Percentiles rank a stretch among this genome's conserved stretches.
These are phyloP conservation scores for Colletotrichum australisinense DNA, from an alignment of 2,329 filamentous ascomycete genomes.

Conservation along the genomic window DNA sequence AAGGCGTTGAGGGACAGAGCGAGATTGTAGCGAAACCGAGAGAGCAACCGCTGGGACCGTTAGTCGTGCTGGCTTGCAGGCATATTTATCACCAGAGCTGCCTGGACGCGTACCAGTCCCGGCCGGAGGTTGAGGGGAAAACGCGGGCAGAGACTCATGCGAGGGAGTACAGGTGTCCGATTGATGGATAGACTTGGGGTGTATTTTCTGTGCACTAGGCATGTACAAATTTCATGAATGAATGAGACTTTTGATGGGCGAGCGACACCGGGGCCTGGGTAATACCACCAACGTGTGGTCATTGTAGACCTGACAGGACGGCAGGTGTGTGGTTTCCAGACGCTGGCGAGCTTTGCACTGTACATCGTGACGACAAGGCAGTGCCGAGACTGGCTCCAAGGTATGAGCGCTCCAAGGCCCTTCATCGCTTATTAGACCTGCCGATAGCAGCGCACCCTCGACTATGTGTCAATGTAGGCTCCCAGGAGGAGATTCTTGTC, in stretches of 20 bases:
- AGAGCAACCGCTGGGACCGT: conserved; percentile 68
- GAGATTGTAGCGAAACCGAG: conserved; percentile 41
- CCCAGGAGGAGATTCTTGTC: background rate
- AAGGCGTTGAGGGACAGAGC: conserved; percentile 48
- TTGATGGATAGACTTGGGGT: conserved; percentile 58
- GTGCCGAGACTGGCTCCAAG: background rate
- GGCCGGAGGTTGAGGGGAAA: conserved; percentile 57
- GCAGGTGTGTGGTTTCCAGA: too few relatives aligned
- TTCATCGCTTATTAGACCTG: too few relatives aligned
- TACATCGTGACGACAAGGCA: background rate
- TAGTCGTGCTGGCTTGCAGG: conserved; percentile 77
- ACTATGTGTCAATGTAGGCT: background rate
- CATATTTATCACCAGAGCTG: conserved; percentile 79
- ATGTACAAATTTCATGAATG: conserved; percentile 36
- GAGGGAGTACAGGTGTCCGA: conserved; percentile 65
- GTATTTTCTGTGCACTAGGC: conserved; percentile 26
- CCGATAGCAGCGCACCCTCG: too few relatives aligned
- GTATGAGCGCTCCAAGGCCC: background rate
- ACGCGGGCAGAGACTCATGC: conserved; percentile 53
- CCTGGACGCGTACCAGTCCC: conserved; percentile 72
- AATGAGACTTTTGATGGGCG: conserved; percentile 13
- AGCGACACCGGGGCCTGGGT: background rate
- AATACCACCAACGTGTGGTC: too few relatives aligned
- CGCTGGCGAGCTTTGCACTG: background rate
- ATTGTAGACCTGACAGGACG: background rate